phyloP scores from a whole-genome alignment of 225 moss, liverwort and hornwort genomes.

The Sphagnum tenellum region DNA sequence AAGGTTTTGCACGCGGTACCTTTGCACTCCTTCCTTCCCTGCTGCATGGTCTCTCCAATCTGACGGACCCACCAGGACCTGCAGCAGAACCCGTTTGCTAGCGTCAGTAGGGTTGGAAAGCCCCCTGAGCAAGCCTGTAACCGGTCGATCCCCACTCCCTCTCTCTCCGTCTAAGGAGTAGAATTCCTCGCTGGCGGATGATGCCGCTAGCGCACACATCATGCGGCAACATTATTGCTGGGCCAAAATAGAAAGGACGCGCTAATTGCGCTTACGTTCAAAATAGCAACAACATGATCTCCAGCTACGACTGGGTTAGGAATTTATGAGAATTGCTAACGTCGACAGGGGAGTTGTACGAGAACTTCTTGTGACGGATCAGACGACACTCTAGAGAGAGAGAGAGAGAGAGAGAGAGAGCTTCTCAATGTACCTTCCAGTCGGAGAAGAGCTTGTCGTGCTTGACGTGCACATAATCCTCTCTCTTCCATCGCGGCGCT shows the following conservation, averaged over 20 bases:
- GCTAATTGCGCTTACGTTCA: too few relatives aligned
- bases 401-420: background rate
- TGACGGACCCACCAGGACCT: slow-evolving; percentile 68
- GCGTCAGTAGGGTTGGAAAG: too few relatives aligned
- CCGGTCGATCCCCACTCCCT: too few relatives aligned
- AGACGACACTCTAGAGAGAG: background rate
- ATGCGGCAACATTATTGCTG: too few relatives aligned
- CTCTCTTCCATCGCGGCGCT: slow-evolving; percentile 40
- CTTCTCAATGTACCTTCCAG: slow-evolving; percentile 47
- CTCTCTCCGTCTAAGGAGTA: too few relatives aligned
- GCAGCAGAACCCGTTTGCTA: background rate
- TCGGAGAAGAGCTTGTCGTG: slow-evolving; percentile 89
- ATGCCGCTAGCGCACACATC: background rate
- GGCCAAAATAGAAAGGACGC: too few relatives aligned
- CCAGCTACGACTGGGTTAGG: too few relatives aligned
- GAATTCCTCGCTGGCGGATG: too few relatives aligned
- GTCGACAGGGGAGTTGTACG: background rate
- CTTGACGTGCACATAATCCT: slow-evolving; percentile 75
- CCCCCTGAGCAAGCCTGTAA: too few relatives aligned
- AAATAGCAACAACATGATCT: too few relatives aligned
- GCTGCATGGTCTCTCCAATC: slow-evolving; percentile 86
- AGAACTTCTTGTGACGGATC: background rate
- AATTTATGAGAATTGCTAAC: too few relatives aligned
- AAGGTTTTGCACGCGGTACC: slow-evolving; percentile 64
- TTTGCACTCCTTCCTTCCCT: slow-evolving; percentile 54